A percentile compares a stretch with the other conserved stretches of the same genome.
Conservation (phyloP, 805 yeast genomes). For the Yarrowia sp. region DNA sequence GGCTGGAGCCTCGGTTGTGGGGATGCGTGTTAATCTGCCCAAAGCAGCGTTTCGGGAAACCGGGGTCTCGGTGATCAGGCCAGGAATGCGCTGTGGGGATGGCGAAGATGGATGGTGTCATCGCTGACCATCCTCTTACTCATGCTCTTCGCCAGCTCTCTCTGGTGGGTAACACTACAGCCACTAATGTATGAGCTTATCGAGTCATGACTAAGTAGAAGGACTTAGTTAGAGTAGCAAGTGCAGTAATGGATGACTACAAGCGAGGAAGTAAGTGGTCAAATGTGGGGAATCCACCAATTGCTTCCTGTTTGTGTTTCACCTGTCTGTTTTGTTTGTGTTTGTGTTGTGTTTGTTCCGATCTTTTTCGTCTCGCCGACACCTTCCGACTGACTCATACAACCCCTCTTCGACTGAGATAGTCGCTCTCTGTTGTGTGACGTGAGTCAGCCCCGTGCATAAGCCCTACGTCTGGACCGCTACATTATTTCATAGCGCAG, state of each 20-base stretch:
- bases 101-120: too few species aligned
- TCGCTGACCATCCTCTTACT: background rate
- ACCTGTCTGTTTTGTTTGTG: background rate
- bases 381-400: conserved; percentile 11
- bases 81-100: too few species aligned
- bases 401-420: background rate
- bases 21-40: conserved; percentile 4
- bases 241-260: too few species aligned
- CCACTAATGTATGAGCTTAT: background rate
- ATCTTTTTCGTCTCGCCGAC: background rate
- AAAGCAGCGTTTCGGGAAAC: background rate
- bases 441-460: conserved; percentile 21
- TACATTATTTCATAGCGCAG: conserved; percentile 17
- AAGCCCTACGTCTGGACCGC: conserved; percentile 19
- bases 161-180: conserved; percentile 3
- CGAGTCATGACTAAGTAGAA: background rate
- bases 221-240: too few species aligned
- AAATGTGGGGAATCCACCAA: too few species aligned
- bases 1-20: conserved; percentile 25
- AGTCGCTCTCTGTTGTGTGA: background rate
- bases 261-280: too few species aligned
- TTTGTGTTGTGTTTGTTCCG: background rate
- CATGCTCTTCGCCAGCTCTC: too few species aligned
- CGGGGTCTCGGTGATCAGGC: too few species aligned
- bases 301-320: too few species aligned